Evolutionary conservation across 805 yeast species (phyloP), one percentile per base, ranked within the genome.

Genomic region (Huiozyma naganishii): DNA sequence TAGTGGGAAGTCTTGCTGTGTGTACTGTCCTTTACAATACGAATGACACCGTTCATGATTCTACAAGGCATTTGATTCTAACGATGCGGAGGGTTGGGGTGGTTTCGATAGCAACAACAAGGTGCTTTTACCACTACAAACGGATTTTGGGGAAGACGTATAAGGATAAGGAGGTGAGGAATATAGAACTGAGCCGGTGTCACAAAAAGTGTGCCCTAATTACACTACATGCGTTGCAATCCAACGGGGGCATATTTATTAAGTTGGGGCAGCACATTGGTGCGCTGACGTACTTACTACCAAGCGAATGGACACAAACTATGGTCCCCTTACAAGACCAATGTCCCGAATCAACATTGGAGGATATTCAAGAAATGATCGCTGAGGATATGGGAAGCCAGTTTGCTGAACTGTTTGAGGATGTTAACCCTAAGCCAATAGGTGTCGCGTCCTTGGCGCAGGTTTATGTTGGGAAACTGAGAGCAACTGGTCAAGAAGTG

Each of bases 371-470:
- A 36, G 67, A 68, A 11, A 74, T 92, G 83, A 79, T 92, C 53
- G 53, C 58, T 39, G 57, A 61, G 2, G 99, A 92, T 59, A 66
- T 83, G 49, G 88, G 88, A 1, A 52, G 58, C 10, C 47, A 68
- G 1, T 58, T 90, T 10, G 73, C 71, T 13, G 92, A 83, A 0
- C 51, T 77, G 36, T 92, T 92, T 60, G 60, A 66, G 7, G 76
- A 72, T 35, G 85, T 92, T 55, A 74, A 81, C 46, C 71, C 74
- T 0, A 62, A 59, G 7, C 98, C 99, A 0, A 79, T 92, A 36
- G 99, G 98, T 1, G 94, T 86, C 5, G 98, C 98, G 0, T 86
- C 96, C 0, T 69, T 92, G 50, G 98, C 98, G 0, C 99, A 92
- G 58, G 99, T 92, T 5, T 97, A 92, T 64, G 66, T 70, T 27